phyloP scores from a whole-genome alignment of 768 basidiomycete species.

The Aureoboletus auriporus region DNA sequence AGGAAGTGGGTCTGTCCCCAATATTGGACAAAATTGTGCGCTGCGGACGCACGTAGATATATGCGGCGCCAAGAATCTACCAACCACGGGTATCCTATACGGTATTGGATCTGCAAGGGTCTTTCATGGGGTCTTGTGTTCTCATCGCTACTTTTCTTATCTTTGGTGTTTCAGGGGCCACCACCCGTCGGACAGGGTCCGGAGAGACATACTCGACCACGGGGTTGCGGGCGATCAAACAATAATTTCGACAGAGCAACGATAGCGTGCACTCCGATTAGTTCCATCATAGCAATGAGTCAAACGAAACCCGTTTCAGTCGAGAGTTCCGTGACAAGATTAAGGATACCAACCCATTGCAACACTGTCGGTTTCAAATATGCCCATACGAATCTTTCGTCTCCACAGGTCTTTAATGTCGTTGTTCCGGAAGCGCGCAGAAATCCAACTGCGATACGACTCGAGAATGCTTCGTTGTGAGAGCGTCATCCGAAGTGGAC shows the following conservation, averaged over 20 bases:
- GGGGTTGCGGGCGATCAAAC: constrained; percentile 77
- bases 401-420: constrained; percentile 62
- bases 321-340: no score
- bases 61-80: neutral
- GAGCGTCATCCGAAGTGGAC: constrained; percentile 70
- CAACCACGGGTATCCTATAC: neutral
- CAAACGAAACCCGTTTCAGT: no score
- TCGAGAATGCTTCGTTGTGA: constrained; percentile 88
- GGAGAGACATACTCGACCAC: constrained; percentile 87
- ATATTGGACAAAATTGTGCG: neutral
- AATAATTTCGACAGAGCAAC: constrained; percentile 80
- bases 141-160: constrained; percentile 7
- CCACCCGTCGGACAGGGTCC: constrained; percentile 85
- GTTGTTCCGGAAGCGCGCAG: no score
- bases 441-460: constrained; percentile 87
- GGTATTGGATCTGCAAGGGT: neutral
- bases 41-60: neutral
- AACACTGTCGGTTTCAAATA: constrained; percentile 92
- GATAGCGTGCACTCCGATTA: constrained; percentile 79
- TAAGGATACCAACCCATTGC: constrained; percentile 67
- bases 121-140: constrained; percentile 7
- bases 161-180: constrained; percentile 27
- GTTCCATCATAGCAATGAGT: neutral
- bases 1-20: constrained; percentile 10
- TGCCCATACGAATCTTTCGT: constrained; percentile 87